Base-by-base conservation (phyloP, 176 grass and related monocot species). In the Poa annua region DNA sequence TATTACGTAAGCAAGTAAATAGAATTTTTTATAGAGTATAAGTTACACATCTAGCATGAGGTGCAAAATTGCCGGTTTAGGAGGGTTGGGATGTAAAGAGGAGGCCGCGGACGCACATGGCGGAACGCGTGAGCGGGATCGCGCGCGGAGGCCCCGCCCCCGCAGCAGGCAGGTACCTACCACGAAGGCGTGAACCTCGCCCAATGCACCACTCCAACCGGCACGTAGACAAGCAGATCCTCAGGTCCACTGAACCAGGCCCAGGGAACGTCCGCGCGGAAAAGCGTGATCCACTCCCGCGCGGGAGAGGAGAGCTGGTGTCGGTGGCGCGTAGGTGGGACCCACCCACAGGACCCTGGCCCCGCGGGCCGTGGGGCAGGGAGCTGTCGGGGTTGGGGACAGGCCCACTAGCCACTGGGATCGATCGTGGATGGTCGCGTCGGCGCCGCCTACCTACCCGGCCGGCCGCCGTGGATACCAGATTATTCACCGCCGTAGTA, bases 331-430 rank as follows among this genome's bases (percentile, higher is more conserved):
- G 35, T 36, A 5, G 35, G 3, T 5, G 4, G 29, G 29, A 2
- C 29, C 29, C 29, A 29, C 29, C 29, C 29, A 29, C 29, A 29
- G 29, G 29, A 48, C 68, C 21, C 75, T 6, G 63, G 62, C 36
- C 62, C 29, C 6, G 39, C 38, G 55, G 7, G 11, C 29, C 6
- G 39, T 21, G 55, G 7, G 11, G 20, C 33, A 56, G 51, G 54
- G 53, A 56, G 21, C 49, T 50, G 80, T 19, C 9, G 16, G 10
- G 78, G 79, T 85, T 81, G 55, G 88, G 88, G 73, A 55, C 42
- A 73, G 82, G 17, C 20, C 81, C 67, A 75, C 61, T 73, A 19
- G 25, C 12, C 12, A 48, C 29, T 29, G 29, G 29, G 29, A 29
- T 29, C 11, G 15, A 11, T 70, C 21, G 20, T 50, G 45, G 45